A percentile compares a stretch with the other conserved stretches of the same genome.
Conservation (phyloP, 306 rosid genomes). For the Lupinus albus region DNA sequence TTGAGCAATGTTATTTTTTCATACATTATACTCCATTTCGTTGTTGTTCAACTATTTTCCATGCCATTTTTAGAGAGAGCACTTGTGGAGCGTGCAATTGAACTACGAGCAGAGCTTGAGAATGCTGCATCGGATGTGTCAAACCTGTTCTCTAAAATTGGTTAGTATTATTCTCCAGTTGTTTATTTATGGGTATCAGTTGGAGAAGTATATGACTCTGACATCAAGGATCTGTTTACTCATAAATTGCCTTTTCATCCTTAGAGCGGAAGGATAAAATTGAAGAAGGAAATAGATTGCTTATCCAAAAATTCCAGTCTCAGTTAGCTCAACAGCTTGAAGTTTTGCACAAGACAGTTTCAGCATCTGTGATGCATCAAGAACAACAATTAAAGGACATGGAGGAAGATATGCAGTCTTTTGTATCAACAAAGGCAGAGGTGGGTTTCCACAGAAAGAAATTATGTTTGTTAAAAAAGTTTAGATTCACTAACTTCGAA, state of each 20-base stretch:
- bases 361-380: constrained; percentile 84
- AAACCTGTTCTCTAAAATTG: constrained; percentile 84
- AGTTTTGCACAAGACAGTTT: constrained; percentile 86
- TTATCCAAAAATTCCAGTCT: constrained; percentile 76
- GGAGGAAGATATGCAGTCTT: constrained; percentile 95
- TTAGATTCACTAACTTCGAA: constrained; percentile 23
- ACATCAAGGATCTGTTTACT: neutral
- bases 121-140: constrained; percentile 96
- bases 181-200: neutral
- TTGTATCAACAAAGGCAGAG: constrained; percentile 78
- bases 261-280: constrained; percentile 90
- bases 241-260: constrained; percentile 31
- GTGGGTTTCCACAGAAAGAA: constrained; percentile 48
- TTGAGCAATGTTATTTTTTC: neutral
- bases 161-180: constrained; percentile 51
- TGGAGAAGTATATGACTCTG: constrained; percentile 2
- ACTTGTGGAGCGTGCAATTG: constrained; percentile 84
- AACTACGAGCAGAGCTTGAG: constrained; percentile 88
- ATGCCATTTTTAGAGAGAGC: constrained; percentile 66
- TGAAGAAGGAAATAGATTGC: constrained; percentile 76
- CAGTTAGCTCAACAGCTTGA: constrained; percentile 92
- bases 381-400: constrained; percentile 85
- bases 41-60: neutral
- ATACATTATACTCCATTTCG: constrained; percentile 8
- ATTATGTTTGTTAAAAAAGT: constrained; percentile 8